Evolutionary conservation across 129 eudicot species (phyloP).

Genomic region (Tagetes patula): DNA sequence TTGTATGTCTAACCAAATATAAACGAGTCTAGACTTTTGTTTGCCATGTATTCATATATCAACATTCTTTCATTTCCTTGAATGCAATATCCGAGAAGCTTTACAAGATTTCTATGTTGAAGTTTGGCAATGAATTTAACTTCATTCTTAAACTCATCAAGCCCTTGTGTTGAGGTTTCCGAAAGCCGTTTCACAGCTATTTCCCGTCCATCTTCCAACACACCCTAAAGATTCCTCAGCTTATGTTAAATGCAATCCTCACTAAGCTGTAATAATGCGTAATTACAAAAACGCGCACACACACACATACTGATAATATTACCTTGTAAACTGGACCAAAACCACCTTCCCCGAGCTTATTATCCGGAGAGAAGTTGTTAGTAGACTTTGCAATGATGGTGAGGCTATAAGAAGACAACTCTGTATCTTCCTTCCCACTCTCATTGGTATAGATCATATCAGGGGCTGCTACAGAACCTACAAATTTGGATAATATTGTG

Average conservation of each 20-base stretch:
- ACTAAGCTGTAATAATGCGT: not conserved
- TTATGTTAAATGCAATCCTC: not conserved
- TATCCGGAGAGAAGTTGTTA: conserved; percentile 23
- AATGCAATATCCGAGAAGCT: conserved; percentile 39
- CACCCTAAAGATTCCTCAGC: conserved; percentile 9
- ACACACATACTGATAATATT: not conserved
- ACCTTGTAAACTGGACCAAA: conserved; percentile 45
- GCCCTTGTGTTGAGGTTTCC: conserved; percentile 30
- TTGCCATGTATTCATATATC: conserved; percentile 33
- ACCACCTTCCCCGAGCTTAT: conserved; percentile 39
- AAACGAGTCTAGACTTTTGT: conserved; percentile 33
- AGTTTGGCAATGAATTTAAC: conserved; percentile 38
- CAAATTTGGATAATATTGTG: not conserved
- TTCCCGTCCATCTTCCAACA: conserved; percentile 29
- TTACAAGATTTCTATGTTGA: conserved; percentile 47
- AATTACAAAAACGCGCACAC: too few relatives aligned
- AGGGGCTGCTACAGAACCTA: not conserved
- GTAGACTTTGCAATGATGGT: conserved; percentile 24
- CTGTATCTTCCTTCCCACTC: conserved; percentile 17
- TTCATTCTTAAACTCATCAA: conserved; percentile 36
- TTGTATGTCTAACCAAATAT: conserved; percentile 26
- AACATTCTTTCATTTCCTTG: conserved; percentile 34
- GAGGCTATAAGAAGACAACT: conserved; percentile 24
- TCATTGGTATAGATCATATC: not conserved
- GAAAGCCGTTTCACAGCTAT: conserved; percentile 37